phyloP scores from a whole-genome alignment of 2,329 filamentous ascomycete species.

The Colletotrichum australisinense region DNA sequence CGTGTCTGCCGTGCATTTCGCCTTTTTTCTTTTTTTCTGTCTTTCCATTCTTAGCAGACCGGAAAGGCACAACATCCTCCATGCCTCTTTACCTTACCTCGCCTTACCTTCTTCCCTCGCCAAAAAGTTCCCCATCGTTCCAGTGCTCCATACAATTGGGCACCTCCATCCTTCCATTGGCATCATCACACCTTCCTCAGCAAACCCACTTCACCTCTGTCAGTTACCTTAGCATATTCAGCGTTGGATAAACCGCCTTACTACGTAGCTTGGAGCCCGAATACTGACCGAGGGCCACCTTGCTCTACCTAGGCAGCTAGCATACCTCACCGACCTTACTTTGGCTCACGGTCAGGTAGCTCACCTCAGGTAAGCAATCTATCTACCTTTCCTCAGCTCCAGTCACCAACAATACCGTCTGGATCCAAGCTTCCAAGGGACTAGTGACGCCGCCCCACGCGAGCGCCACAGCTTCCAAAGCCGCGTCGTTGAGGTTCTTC shows the following conservation, averaged over 20 bases:
- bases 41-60: background rate
- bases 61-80: background rate
- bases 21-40: background rate
- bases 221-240: background rate
- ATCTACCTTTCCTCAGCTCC: background rate
- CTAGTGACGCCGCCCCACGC: background rate
- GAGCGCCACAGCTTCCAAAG: background rate
- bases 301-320: background rate
- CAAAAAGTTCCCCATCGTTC: background rate
- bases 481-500: slow-evolving; percentile 5
- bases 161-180: background rate
- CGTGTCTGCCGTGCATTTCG: background rate
- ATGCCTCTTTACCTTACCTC: background rate
- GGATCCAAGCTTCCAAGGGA: background rate
- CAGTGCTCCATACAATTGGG: background rate
- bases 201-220: background rate
- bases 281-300: background rate
- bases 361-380: background rate
- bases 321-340: background rate
- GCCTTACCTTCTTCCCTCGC: background rate
- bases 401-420: background rate
- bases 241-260: too few relatives aligned
- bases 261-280: background rate
- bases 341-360: background rate
- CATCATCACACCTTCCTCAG: background rate